phyloP scores from a whole-genome alignment of 108 stramenopile genomes.

The Discostella pseudostelligera region DNA sequence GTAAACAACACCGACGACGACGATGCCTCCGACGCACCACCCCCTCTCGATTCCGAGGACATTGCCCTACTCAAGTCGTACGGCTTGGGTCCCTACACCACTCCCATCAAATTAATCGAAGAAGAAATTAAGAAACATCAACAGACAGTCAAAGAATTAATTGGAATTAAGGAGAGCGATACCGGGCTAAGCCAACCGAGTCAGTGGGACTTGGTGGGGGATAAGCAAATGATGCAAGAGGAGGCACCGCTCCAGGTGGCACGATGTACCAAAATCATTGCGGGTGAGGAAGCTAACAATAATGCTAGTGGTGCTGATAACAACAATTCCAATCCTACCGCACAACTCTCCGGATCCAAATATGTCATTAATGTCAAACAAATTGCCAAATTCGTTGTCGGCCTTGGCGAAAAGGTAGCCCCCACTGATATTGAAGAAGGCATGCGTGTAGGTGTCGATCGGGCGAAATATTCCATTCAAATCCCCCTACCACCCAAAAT shows the following conservation, averaged over 20 bases:
- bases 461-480: slow-evolving; percentile 97
- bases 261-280: slow-evolving; percentile 98
- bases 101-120: slow-evolving; percentile 90
- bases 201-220: slow-evolving; percentile 99
- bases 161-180: slow-evolving; percentile 98
- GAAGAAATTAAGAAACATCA: slow-evolving; percentile 95
- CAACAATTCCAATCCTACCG: slow-evolving; percentile 12
- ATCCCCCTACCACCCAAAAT: slow-evolving; percentile 99
- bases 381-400: slow-evolving; percentile 99
- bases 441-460: slow-evolving; percentile 98
- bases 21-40: slow-evolving; percentile 82
- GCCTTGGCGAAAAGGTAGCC: slow-evolving; percentile 94
- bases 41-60: slow-evolving; percentile 96
- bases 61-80: slow-evolving; percentile 98
- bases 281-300: slow-evolving; percentile 38
- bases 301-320: background rate
- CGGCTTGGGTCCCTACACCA: slow-evolving; percentile 95
- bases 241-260: slow-evolving; percentile 98
- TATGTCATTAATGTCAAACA: slow-evolving; percentile 99
- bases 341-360: slow-evolving; percentile 69
- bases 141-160: slow-evolving; percentile 95
- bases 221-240: slow-evolving; percentile 99
- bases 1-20: slow-evolving; percentile 64
- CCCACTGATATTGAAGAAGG: slow-evolving; percentile 99
- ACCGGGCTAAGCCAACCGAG: slow-evolving; percentile 96